Base-by-base conservation (phyloP, 306 rosid species). In the Dryas octopetala region DNA sequence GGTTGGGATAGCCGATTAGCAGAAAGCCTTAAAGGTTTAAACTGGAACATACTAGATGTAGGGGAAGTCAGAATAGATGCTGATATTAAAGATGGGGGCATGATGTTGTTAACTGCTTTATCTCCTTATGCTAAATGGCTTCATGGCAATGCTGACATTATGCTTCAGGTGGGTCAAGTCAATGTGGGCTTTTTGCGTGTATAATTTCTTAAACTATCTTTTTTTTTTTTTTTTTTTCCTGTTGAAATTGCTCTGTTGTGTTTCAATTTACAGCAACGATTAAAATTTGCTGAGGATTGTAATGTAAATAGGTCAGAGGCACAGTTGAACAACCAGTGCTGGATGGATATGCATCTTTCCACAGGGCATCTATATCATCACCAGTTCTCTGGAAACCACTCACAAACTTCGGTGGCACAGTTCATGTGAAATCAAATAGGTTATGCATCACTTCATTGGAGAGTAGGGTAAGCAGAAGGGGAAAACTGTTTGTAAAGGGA, bases 11-110 rank as follows among this genome's bases (percentile, higher is more conserved):
- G 86, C 43, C 93, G 82, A 85, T 82, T 95, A 78, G 85, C 90
- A 59, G 96, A 91, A 78, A 86, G 93, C 83, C 97, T 91, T 52
- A 90, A 95, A 80, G 93, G 89, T 75, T 78, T 95, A 79, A 85
- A 90, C 83, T 95, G 90, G 91, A 87, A 89, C 79, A 77, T 82
- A 80, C 82, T 91, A 81, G 96, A 85, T 81, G 96, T 74, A 48
- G 96, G 91, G 78, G 97, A 95, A 89, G 91, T 95, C 80, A 90
- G 89, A 80, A 86, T 95, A 73, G 93, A 91, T 80, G 96, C 90
- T 15, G 93, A 90, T 81, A 88, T 95, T 74, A 92, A 91, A 87
- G 98, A 95, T 83, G 97, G 98, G 71, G 98, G 98, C 78, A 95
- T 95, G 98, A 85, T 85, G 93, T 82, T 95, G 82, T 79, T 95